Evolutionary conservation across 108 stramenopile genomes (phyloP), one percentile per base, ranked within the genome.

Genomic region (Schizochytrium sp.): DNA sequence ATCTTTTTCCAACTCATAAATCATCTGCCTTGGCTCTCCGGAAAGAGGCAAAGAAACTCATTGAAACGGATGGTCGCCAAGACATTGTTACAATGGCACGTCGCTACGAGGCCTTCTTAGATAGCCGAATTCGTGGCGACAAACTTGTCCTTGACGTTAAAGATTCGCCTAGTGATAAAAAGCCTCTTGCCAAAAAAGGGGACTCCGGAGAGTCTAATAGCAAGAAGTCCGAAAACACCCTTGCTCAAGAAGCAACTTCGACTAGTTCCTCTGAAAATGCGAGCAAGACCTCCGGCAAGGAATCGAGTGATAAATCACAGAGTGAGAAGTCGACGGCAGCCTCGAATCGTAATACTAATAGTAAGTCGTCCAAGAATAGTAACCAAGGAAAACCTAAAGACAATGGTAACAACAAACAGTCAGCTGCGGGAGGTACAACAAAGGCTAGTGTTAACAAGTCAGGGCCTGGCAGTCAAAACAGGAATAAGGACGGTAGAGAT

Each of bases 51-150:
- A 46, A 5, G 10, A 46, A 1, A 13, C 76, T 83, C 53, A 28
- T 55, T 38, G 53, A 46, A 5, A 50, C 49, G 50, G 76, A 83
- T 28, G 76, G n/a, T 10, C 76, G 76, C 5, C 76, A 83, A 40
- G 76, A 83, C 28, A 40, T 83, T 0, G 53, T 55, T 8, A 83
- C 76, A 0, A 83, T 83, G 76, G 76, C 76, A 28, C 8, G 53
- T 5, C 76, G 76, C 53, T 83, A 83, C 76, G 28, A 46, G 45
- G 53, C 76, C 45, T 55, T 83, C 28, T 28, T 83, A 5, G 76
- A 83, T 17, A 44, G 42, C 44, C 64, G 64, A 38, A 83, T 55
- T 53, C 49, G 55, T 13, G 15, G 38, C 50, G 55, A 83, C 28
- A 28, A 19, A 1, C 76, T 83, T 40, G 76, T 83, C 53, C 28